Base-by-base conservation (phyloP, 768 basidiomycete genomes). In the Mrakia gelida region DNA sequence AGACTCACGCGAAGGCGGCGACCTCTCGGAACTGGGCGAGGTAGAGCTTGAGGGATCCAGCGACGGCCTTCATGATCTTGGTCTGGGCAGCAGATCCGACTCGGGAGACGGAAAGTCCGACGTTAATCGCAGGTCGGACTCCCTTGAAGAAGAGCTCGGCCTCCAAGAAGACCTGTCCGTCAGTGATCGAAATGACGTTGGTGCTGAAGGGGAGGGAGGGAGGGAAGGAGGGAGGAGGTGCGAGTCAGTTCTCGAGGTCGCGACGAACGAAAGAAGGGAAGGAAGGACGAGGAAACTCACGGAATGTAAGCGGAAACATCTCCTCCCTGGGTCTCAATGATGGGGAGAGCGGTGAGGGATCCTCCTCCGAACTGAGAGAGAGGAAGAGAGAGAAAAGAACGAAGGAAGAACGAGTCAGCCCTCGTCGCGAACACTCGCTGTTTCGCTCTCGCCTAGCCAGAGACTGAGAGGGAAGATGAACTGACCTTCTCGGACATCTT, bases 131-230 rank as follows among this genome's bases (percentile, higher is more conserved):
- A 75, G 97, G 96, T 85, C 96, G 94, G 82, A 98, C 92, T 91
- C 97, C 97, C 89, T 97, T 95, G 95, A 99, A 98, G 95, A 99
- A 99, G 84, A 98, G 92, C 86, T 98, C 96, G 83, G 96, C 95
- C 86, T 98, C 96, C 92, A 98, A 92, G 92, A 98, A 98, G 87
- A 97, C 96, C 87, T 98, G 95, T 84, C 97, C 97, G 84, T 99
- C 96, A 73, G 97, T 99, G 85, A 99, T 99, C 83, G 97, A 98
- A 84, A 99, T 99, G 84, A 99, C 95, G 93, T 88, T 87, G 84
- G 86, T 97, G 71, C 81, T 81, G 72, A 30, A 78, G 9, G 54
- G 23, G 45, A 34, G 70, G 34, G 15, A 34, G 34, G 43, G 67
- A 13, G 52, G 45, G 41, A 28, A 30, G 28, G 34, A 45, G 38